Evolutionary conservation across 164 flowering plant genomes (phyloP), one percentile per base, ranked within the genome.

Genomic region (Liquidambar formosana): DNA sequence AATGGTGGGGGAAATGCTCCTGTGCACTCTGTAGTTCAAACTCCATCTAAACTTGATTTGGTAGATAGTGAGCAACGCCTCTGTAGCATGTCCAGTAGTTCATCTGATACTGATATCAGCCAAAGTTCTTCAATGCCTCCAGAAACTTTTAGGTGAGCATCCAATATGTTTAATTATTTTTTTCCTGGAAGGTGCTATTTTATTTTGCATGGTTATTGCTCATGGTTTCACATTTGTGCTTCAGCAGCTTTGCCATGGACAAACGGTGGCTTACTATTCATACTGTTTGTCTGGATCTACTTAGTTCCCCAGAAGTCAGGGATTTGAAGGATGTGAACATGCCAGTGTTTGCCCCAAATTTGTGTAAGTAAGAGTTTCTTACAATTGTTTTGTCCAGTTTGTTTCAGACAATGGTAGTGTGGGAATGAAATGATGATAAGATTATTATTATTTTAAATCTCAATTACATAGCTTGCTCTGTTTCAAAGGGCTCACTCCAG

Each of bases 221-320:
- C 22, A 57, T 57, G 15, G 19, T 68, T 49, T 63, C 27, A 43
- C 51, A 65, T 59, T 18, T 75, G 16, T 72, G 53, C 45, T 75
- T 68, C 65, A 71, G 77, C 72, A 77, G 81, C 75, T 73, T 73
- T 61, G 66, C 77, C 49, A 75, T 72, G 78, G 84, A 79, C 66
- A 78, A 60, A 12, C 91, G 80, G 12, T 90, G 95, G 92, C 76
- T 57, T 68, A 82, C 83, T 28, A 74, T 88, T 65, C 84, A 90
- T 65, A 88, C 80, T 68, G 89, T 88, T 19, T 84, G 78, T 65
- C 46, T 73, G 74, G 89, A 88, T 75, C 72, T 74, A 48, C 65
- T 78, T 19, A 73, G 76, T 67, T 81, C 92, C 19, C 91, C 92
- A 8, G 81, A 77, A 12, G 66, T 54, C 2, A 67, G 65, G 56